A percentile compares a stretch with the other conserved stretches of the same genome.
Conservation (phyloP, 106 monocot genomes). For the Apostasia ramifera region DNA sequence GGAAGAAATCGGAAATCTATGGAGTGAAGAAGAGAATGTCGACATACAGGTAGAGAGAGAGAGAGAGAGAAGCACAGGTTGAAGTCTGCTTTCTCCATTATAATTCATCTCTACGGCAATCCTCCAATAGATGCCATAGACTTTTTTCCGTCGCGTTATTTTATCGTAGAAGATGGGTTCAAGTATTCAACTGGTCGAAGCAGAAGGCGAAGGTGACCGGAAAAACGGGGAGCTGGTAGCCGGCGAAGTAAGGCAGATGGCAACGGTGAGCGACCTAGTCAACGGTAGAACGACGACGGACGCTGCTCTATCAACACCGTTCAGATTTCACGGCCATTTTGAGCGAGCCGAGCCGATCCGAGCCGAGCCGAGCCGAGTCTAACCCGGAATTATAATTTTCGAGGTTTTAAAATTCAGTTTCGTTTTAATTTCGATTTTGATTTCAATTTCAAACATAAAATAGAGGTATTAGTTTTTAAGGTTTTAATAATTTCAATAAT, state of each 20-base stretch:
- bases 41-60: neutral
- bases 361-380: too few relatives aligned
- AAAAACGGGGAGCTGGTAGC: neutral
- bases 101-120: neutral
- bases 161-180: neutral
- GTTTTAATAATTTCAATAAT: too few relatives aligned
- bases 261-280: neutral
- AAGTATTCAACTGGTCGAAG: neutral
- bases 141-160: too few relatives aligned
- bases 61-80: neutral
- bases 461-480: too few relatives aligned
- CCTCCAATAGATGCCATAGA: neutral
- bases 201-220: neutral
- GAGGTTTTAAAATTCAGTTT: too few relatives aligned
- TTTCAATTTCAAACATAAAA: too few relatives aligned
- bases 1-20: neutral
- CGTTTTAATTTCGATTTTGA: too few relatives aligned
- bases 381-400: too few relatives aligned
- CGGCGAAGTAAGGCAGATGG: neutral
- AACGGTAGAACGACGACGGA: too few relatives aligned
- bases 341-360: too few relatives aligned
- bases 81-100: constrained; percentile 2
- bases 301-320: too few relatives aligned
- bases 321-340: too few relatives aligned
- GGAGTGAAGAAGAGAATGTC: neutral